These are phyloP conservation scores for Kwoniella botswanensis DNA, from an alignment of 768 basidiomycete genomes.

Conservation along the genomic window DNA sequence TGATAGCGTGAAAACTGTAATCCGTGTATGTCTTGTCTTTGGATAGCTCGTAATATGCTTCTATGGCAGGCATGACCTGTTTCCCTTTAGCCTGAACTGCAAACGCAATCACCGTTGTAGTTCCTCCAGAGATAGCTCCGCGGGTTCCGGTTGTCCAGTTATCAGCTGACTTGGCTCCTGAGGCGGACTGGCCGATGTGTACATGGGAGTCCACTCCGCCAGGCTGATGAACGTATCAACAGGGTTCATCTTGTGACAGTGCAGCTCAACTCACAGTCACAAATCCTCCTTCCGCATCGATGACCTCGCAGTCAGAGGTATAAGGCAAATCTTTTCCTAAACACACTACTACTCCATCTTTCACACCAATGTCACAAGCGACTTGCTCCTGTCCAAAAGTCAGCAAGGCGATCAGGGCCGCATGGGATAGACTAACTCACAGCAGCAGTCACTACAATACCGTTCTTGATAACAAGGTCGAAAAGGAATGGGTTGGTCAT, in stretches of 20 bases:
- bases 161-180: constrained; percentile 52
- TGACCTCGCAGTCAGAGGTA: constrained; percentile 43
- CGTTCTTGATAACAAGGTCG: constrained; percentile 37
- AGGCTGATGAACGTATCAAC: constrained; percentile 34
- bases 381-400: constrained; percentile 27
- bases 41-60: constrained; percentile 57
- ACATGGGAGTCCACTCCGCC: constrained; percentile 60
- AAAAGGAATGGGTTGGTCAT: constrained; percentile 18
- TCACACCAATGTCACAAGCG: constrained; percentile 58
- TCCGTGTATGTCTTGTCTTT: constrained; percentile 54
- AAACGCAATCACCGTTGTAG: constrained; percentile 59
- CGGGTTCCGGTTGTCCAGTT: constrained; percentile 57
- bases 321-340: constrained; percentile 43
- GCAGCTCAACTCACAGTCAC: constrained; percentile 46
- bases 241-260: background rate
- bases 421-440: constrained; percentile 12
- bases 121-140: constrained; percentile 56
- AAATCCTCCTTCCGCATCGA: constrained; percentile 59
- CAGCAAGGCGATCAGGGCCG: background rate
- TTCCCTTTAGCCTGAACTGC: constrained; percentile 53
- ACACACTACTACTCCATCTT: constrained; percentile 55
- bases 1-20: constrained; percentile 58
- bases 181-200: constrained; percentile 56
- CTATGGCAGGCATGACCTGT: constrained; percentile 50
- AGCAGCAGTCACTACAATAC: constrained; percentile 42